Evolutionary conservation across 306 rosid species (phyloP).

Genomic region (Cucurbita maxima): DNA sequence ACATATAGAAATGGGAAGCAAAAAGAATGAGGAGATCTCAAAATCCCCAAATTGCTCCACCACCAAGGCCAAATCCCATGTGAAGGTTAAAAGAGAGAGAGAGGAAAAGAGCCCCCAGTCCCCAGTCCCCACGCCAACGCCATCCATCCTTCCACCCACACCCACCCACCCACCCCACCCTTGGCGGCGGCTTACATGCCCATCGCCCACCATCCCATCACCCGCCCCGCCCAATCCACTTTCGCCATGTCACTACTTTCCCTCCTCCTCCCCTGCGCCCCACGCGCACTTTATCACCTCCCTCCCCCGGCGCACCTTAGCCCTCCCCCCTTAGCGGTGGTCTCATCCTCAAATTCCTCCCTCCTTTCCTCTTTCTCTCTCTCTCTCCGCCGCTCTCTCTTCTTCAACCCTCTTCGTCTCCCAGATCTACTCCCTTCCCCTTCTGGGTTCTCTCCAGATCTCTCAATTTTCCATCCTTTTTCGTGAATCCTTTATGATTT

Average conservation of each 20-base stretch:
- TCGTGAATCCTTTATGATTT: background rate
- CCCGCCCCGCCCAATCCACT: background rate
- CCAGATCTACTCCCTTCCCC: background rate
- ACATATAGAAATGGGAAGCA: too few relatives aligned
- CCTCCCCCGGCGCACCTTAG: constrained; percentile 35
- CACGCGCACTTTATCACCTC: constrained; percentile 11
- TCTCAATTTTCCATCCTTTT: background rate
- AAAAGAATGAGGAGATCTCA: background rate
- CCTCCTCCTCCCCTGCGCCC: constrained; percentile 4
- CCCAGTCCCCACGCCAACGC: constrained; percentile 1
- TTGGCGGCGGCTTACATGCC: constrained; percentile 13
- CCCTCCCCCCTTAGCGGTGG: constrained; percentile 52
- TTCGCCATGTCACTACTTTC: constrained; percentile 13
- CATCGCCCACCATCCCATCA: background rate
- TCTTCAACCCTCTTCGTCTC: background rate
- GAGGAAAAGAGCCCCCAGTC: too few relatives aligned
- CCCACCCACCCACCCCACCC: constrained; percentile 8
- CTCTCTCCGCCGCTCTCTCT: constrained; percentile 2
- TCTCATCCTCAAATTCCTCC: constrained; percentile 30
- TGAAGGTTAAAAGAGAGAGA: background rate
- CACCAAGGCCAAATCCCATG: background rate
- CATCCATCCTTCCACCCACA: background rate
- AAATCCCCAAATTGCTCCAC: background rate
- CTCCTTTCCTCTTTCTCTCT: constrained; percentile 18
- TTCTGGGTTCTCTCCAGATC: background rate